Evolutionary conservation across 805 yeast species (phyloP).

Genomic region (Wickerhamomyces chambardii): DNA sequence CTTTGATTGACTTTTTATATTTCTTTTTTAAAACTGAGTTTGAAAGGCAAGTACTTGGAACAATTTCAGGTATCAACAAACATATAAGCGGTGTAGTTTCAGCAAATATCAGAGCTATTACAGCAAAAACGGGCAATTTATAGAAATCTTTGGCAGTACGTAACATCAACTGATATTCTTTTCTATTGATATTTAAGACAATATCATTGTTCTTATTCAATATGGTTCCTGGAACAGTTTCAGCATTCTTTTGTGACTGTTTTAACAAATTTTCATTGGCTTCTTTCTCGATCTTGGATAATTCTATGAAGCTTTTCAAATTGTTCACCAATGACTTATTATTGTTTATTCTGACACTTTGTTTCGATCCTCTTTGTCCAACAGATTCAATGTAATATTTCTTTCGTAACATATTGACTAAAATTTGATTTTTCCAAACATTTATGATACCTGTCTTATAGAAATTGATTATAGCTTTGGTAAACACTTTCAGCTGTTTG

Average conservation of each 20-base stretch:
- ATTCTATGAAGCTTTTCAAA: slow-evolving; percentile 9
- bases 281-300: slow-evolving; percentile 24
- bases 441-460: slow-evolving; percentile 50
- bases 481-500: slow-evolving; percentile 34
- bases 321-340: slow-evolving; percentile 16
- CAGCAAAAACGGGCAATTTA: slow-evolving; percentile 44
- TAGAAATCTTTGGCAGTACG: slow-evolving; percentile 34
- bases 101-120: slow-evolving; percentile 37
- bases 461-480: slow-evolving; percentile 36
- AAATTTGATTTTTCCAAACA: slow-evolving; percentile 38
- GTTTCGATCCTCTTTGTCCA: background rate
- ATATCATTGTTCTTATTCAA: background rate
- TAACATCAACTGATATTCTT: slow-evolving; percentile 32
- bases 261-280: slow-evolving; percentile 11
- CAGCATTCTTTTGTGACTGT: slow-evolving; percentile 10
- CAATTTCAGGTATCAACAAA: slow-evolving; percentile 41
- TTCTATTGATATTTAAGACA: slow-evolving; percentile 33
- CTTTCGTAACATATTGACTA: slow-evolving; percentile 17
- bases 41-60: slow-evolving; percentile 50
- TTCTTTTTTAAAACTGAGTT: slow-evolving; percentile 28
- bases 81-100: slow-evolving; percentile 48
- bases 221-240: slow-evolving; percentile 4
- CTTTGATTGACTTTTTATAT: slow-evolving; percentile 19
- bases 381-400: slow-evolving; percentile 18
- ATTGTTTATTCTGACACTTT: background rate